Base-by-base conservation (phyloP, 805 yeast genomes). In the Candida vaughaniae region DNA sequence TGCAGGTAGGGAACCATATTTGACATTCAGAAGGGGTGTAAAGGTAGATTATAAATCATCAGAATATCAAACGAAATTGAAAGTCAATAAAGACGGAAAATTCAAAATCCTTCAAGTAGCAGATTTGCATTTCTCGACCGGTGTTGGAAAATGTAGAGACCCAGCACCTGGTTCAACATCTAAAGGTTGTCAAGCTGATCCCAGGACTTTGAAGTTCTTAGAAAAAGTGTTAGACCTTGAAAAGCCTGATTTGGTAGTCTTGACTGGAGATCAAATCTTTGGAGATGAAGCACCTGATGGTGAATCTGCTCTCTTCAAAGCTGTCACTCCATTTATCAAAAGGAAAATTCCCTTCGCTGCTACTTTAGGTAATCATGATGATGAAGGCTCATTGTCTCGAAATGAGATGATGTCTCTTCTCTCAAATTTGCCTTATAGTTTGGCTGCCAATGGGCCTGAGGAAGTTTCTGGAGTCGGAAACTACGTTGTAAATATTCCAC, bases 291-390 rank as follows among this genome's bases (percentile, higher is more conserved):
- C 86, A 0, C 88, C 86, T 6, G 98, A 91, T 54, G 73, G 96
- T 0, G 82, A 82, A 47, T 80, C 95, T 0, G 78, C 96, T 0
- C 49, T 88, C n/a, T 70, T 83, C 41, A 91, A 93, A 55, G 87
- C 82, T 0, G 69, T 84, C 7, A 66, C 72, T 8, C 95, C 95
- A 0, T 76, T 87, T 18, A 73, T 90, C 16, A 51, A 64, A 11
- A 64, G 85, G 31, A 60, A 71, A 33, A 83, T 90, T 6, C 97
- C 98, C 3, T 93, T 76, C 68, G 91, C 96, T 0, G 71, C 85
- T 46, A 79, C 82, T 6, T 72, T 91, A 67, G 99, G 99, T 0
- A 93, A 93, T 57, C 99, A 93, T 56, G 99, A 93, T 57, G 93
- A 84, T 52, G 95, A 90, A 61, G 91, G 95, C 0, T 73, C 81